These are phyloP conservation scores for Taiozyma sp. DNA, from an alignment of 1,139 yeast species.

Conservation along the genomic window DNA sequence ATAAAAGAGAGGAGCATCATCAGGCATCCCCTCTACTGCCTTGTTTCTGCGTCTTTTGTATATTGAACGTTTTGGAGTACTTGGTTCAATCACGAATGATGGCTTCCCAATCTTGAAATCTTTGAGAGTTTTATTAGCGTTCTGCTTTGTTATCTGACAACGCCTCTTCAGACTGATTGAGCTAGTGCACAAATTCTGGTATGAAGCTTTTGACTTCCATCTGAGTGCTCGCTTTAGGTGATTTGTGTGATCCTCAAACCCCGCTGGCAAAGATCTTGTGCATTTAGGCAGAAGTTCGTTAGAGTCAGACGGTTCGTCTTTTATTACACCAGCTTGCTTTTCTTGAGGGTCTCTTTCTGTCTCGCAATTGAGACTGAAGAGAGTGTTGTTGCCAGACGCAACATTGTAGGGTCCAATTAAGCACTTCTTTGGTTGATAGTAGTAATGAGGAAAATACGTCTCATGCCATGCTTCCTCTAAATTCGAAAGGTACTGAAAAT, in stretches of 20 bases:
- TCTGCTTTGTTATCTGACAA: not conserved
- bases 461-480: slow-evolving; percentile 19
- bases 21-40: not conserved
- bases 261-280: not conserved
- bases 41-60: not conserved
- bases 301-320: not conserved
- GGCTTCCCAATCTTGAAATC: not conserved
- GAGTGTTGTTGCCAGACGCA: not conserved
- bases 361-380: not conserved
- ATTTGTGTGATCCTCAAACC: not conserved
- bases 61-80: not conserved
- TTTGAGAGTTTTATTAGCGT: not conserved
- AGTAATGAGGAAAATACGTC: slow-evolving; percentile 11
- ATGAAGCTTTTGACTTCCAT: not conserved
- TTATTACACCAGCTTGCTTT: not conserved
- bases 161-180: not conserved
- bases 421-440: slow-evolving; percentile 10
- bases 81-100: not conserved
- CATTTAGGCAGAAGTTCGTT: not conserved
- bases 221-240: not conserved
- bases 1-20: slow-evolving; percentile 2
- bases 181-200: not conserved
- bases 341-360: not conserved
- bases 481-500: slow-evolving; percentile 14
- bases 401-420: not conserved